Conservation (phyloP, 139 green algal species). For the Coccomyxa sp. region DNA sequence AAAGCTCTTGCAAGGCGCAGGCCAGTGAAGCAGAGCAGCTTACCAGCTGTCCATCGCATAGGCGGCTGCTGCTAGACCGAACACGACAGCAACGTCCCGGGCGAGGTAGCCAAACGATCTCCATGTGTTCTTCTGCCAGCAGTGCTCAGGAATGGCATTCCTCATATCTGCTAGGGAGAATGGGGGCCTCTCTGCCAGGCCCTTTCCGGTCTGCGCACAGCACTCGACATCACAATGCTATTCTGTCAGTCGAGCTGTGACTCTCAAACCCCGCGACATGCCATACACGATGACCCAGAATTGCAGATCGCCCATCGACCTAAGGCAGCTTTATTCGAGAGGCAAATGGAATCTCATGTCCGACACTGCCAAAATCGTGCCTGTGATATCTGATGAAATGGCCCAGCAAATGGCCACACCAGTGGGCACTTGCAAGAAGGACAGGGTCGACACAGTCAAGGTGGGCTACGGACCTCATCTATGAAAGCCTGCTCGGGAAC, state of each 20-base stretch:
- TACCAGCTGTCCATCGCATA: conserved; percentile 59
- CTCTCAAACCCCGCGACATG: too few relatives aligned
- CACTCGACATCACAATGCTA: not conserved
- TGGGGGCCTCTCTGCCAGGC: conserved; percentile 45
- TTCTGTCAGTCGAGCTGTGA: not conserved
- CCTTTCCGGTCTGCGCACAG: not conserved
- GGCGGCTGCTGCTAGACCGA: conserved; percentile 68
- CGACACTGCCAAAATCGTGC: too few relatives aligned
- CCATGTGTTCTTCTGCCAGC: conserved; percentile 74
- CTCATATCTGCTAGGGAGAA: conserved; percentile 82
- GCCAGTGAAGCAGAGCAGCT: not conserved
- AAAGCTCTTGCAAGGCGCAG: not conserved
- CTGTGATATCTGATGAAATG: too few relatives aligned
- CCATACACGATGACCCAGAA: too few relatives aligned
- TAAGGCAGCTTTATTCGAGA: too few relatives aligned
- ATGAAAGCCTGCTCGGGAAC: not conserved
- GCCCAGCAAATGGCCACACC: too few relatives aligned
- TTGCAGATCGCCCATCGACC: too few relatives aligned
- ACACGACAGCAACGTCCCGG: conserved; percentile 81
- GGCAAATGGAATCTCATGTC: too few relatives aligned
- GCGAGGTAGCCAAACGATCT: conserved; percentile 70
- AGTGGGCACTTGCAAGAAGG: too few relatives aligned
- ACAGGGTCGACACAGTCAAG: not conserved
- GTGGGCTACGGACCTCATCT: not conserved
- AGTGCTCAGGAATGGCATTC: conserved; percentile 75